A percentile compares a stretch with the other conserved stretches of the same genome.
Evolutionary conservation across 202 grass and related monocot species (phyloP).

Genomic region (Brachypodium distachyon): DNA sequence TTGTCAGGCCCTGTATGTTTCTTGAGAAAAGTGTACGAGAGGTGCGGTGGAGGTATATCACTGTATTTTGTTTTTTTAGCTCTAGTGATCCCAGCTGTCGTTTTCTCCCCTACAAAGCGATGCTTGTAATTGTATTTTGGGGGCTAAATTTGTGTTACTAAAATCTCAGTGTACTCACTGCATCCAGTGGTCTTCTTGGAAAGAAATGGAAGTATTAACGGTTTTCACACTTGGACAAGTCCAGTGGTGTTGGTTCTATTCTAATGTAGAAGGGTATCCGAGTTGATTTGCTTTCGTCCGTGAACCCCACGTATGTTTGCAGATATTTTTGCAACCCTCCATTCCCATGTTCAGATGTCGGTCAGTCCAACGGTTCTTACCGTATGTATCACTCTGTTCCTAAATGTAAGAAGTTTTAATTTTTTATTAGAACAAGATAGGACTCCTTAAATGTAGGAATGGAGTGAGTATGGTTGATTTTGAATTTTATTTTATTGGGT

Average conservation of each 20-base stretch:
- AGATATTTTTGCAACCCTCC: neutral
- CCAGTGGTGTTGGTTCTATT: neutral
- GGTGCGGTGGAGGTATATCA: no score
- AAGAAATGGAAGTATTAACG: neutral
- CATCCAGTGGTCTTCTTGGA: neutral
- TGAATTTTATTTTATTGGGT: no score
- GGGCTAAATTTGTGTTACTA: neutral
- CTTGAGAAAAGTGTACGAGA: constrained; percentile 8
- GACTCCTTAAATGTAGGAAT: no score
- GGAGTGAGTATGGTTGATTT: no score
- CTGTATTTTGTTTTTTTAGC: constrained; percentile 4
- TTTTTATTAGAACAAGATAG: no score
- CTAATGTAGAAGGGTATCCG: neutral
- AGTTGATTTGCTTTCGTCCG: neutral
- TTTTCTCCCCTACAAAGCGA: neutral
- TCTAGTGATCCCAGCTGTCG: neutral
- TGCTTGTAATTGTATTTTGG: neutral
- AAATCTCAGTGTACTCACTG: neutral
- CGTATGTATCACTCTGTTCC: no score
- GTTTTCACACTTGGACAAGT: neutral
- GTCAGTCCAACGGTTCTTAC: neutral
- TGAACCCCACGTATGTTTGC: neutral
- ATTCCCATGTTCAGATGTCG: neutral
- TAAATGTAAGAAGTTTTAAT: no score
- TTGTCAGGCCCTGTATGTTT: neutral